Conservation (phyloP, 176 grass and related monocot species). For the Carex cristatella region DNA sequence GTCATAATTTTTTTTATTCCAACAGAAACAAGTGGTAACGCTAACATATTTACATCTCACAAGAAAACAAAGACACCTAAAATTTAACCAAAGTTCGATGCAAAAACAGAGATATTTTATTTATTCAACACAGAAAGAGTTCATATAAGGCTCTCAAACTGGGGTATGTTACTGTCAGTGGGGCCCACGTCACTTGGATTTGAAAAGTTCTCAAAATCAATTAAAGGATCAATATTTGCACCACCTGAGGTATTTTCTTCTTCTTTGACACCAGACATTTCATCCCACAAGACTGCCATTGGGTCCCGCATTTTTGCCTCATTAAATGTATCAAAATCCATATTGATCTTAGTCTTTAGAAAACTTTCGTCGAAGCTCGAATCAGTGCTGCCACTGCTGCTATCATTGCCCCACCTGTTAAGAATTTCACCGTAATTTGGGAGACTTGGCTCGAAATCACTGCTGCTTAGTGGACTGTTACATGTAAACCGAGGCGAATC, state of each 20-base stretch:
- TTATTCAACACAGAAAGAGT: neutral
- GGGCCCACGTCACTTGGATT: neutral
- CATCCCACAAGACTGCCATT: neutral
- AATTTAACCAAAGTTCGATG: neutral
- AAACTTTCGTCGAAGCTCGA: conserved; percentile 10
- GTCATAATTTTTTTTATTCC: neutral
- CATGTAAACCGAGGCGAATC: neutral
- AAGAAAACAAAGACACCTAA: conserved; percentile 1
- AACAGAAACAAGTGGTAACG: neutral
- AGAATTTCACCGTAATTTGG: conserved; percentile 10
- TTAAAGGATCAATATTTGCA: neutral
- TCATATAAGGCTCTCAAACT: conserved; percentile 24
- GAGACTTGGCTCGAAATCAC: conserved; percentile 10
- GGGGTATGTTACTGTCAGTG: neutral
- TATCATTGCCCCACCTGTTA: neutral
- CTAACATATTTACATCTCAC: conserved; percentile 19
- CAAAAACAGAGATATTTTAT: neutral
- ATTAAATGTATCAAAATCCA: neutral
- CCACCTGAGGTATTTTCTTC: neutral
- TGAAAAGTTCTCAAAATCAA: neutral
- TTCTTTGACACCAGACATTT: neutral
- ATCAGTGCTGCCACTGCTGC: conserved; percentile 10
- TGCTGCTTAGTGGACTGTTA: conserved; percentile 18
- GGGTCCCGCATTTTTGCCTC: conserved; percentile 1
- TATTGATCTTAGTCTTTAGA: conserved; percentile 10